phyloP scores from a whole-genome alignment of 2,329 filamentous ascomycete species.

The Calonectria fujianensis region DNA sequence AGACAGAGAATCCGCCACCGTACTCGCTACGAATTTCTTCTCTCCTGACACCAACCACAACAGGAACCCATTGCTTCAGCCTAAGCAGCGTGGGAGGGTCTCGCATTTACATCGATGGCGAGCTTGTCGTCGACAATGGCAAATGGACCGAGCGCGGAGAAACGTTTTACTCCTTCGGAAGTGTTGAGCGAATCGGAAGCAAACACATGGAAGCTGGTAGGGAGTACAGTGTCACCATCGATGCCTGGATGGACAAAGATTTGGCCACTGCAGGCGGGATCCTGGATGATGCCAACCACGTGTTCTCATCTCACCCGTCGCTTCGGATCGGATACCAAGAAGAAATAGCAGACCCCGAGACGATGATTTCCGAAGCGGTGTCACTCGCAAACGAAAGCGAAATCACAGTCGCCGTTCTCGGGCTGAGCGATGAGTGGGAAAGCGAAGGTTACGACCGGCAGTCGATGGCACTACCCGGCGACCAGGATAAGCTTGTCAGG shows the following conservation, averaged over 20 bases:
- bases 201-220: constrained; percentile 18
- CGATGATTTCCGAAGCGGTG: constrained; percentile 36
- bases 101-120: constrained; percentile 25
- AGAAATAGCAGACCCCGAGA: constrained; percentile 14
- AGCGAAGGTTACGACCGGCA: constrained; percentile 44
- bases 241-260: constrained; percentile 27
- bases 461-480: constrained; percentile 39
- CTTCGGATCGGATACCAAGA: constrained; percentile 41
- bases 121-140: constrained; percentile 35
- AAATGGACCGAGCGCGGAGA: constrained; percentile 26
- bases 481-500: constrained; percentile 32
- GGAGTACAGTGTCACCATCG: constrained; percentile 1
- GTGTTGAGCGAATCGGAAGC: constrained; percentile 24
- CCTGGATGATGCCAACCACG: constrained; percentile 21
- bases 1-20: constrained; percentile 20
- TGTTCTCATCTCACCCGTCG: constrained; percentile 39
- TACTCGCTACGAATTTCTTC: constrained; percentile 34
- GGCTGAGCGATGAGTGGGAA: constrained; percentile 45
- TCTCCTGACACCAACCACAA: constrained; percentile 8
- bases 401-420: constrained; percentile 37
- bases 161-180: constrained; percentile 39
- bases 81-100: constrained; percentile 34
- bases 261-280: not conserved
- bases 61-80: constrained; percentile 28
- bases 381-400: constrained; percentile 38